A percentile compares a stretch with the other conserved stretches of the same genome.
Conservation (phyloP, 139 green algal species). For the Picochlorum costavermella region DNA sequence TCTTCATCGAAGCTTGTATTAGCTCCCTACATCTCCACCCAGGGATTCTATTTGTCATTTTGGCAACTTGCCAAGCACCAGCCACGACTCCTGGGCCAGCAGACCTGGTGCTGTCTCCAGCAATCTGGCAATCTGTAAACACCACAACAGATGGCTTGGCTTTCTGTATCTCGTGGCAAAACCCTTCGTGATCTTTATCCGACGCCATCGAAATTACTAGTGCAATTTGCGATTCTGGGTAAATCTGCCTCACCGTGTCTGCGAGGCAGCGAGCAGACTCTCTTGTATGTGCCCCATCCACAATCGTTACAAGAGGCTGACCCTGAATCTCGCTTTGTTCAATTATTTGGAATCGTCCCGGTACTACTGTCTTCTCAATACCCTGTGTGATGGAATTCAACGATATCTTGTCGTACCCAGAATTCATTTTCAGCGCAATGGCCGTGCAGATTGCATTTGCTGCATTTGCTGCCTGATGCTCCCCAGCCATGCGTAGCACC, state of each 20-base stretch:
- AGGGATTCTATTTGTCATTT: conserved; percentile 6
- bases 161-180: conserved; percentile 29
- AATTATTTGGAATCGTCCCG: conserved; percentile 60
- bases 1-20: conserved; percentile 53
- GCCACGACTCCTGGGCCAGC: conserved; percentile 48
- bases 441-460: conserved; percentile 47
- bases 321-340: background rate
- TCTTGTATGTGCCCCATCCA: conserved; percentile 71
- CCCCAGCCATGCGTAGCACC: conserved; percentile 43
- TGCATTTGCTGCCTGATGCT: conserved; percentile 61
- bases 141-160: conserved; percentile 38
- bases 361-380: background rate
- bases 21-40: conserved; percentile 35
- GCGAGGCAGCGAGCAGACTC: conserved; percentile 54
- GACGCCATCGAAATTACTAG: conserved; percentile 70
- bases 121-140: conserved; percentile 62
- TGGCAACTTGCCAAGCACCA: conserved; percentile 42
- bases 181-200: conserved; percentile 66
- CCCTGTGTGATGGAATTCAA: background rate
- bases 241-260: conserved; percentile 29
- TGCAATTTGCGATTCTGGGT: conserved; percentile 36
- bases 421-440: conserved; percentile 9
- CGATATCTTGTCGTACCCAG: conserved; percentile 16
- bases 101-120: conserved; percentile 35
- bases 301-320: conserved; percentile 32